Conservation (phyloP, 2,329 filamentous ascomycete species). For the Aspergillus proliferans region DNA sequence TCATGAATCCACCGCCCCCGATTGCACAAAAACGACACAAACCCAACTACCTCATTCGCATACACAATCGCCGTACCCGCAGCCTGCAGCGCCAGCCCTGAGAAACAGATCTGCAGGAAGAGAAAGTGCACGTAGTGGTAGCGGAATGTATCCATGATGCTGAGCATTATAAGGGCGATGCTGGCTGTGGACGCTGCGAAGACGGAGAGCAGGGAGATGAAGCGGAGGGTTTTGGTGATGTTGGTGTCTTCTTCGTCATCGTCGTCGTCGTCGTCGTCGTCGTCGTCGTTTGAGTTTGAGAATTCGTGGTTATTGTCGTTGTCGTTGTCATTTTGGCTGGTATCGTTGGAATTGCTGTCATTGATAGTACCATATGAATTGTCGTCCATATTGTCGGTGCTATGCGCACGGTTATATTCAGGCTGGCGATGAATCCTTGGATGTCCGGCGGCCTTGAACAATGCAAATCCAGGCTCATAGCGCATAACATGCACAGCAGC, state of each 20-base stretch:
- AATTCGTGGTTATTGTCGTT: neutral
- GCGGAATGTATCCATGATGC: conserved; percentile 18
- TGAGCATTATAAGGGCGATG: conserved; percentile 11
- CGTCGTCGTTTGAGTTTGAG: neutral
- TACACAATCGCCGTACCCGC: conserved; percentile 17
- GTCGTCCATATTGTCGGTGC: neutral
- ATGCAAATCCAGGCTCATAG: conserved; percentile 15
- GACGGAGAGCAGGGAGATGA: conserved; percentile 15
- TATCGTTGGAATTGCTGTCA: neutral
- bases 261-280: conserved; percentile 1
- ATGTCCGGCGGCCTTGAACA: conserved; percentile 4
- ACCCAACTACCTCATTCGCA: conserved; percentile 14
- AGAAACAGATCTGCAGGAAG: conserved; percentile 15
- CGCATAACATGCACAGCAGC: conserved; percentile 17
- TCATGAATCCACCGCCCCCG: conserved; percentile 9
- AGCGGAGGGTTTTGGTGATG: conserved; percentile 10
- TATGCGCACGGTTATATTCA: neutral
- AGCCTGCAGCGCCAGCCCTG: conserved; percentile 14
- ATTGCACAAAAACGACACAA: conserved; percentile 10
- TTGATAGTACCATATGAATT: neutral
- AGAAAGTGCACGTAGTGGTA: conserved; percentile 13
- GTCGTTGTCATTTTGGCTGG: neutral
- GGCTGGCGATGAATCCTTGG: neutral
- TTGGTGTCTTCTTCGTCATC: conserved; percentile 10
- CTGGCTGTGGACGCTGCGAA: conserved; percentile 12